These are phyloP conservation scores for Myriosclerotinia scirpicola DNA, from an alignment of 2,329 filamentous ascomycete species.

Conservation along the genomic window DNA sequence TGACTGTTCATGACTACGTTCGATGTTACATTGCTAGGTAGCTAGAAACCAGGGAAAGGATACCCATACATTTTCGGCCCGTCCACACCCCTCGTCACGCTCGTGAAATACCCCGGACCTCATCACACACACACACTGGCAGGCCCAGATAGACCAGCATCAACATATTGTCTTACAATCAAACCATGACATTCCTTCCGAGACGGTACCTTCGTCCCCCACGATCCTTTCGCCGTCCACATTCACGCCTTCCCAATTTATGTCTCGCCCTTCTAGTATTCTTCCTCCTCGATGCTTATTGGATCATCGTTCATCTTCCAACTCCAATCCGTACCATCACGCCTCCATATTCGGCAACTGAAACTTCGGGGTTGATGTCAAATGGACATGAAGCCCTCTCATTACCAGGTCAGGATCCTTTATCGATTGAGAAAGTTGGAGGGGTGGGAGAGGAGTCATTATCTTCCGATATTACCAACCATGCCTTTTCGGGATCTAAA, in stretches of 20 bases:
- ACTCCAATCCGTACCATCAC: conserved; percentile 15
- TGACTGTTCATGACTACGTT: background rate
- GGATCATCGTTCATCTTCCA: conserved; percentile 2
- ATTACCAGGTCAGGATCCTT: background rate
- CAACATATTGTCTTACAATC: background rate
- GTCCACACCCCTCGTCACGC: background rate
- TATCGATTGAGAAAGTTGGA: background rate
- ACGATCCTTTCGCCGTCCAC: conserved; percentile 15
- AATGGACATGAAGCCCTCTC: background rate
- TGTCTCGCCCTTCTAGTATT: background rate
- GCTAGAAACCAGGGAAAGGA: background rate
- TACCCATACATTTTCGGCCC: background rate
- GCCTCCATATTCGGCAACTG: conserved; percentile 2
- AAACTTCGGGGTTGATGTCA: background rate
- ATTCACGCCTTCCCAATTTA: conserved; percentile 7
- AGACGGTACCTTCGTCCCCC: conserved; percentile 16
- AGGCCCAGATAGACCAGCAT: background rate
- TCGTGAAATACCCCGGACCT: background rate
- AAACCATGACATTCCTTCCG: conserved; percentile 16
- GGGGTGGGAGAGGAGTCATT: background rate
- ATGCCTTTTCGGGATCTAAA: background rate
- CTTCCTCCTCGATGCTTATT: conserved; percentile 14
- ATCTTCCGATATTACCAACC: background rate
- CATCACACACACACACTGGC: background rate
- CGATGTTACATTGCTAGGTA: conserved; percentile 6